phyloP scores from a whole-genome alignment of 2,329 filamentous ascomycete species.

The Stachybotrys chartarum region DNA sequence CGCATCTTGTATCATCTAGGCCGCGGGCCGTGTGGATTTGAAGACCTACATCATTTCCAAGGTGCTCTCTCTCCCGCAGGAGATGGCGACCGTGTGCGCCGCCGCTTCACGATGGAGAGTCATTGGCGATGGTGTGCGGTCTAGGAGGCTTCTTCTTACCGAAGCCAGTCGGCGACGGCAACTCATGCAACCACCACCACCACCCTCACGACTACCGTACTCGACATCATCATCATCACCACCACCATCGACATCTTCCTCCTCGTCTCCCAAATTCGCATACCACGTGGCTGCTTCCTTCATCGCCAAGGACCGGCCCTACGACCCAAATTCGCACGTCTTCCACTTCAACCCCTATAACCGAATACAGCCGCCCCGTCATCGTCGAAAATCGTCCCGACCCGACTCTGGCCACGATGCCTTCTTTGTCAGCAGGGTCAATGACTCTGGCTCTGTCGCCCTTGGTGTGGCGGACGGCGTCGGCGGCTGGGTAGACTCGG shows the following conservation, averaged over 20 bases:
- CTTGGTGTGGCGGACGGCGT: constrained; percentile 93
- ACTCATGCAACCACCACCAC: background rate
- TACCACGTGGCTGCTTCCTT: constrained; percentile 71
- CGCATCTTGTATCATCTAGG: too few species aligned
- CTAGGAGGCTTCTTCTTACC: background rate
- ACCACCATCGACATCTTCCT: constrained; percentile 10
- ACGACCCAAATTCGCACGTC: constrained; percentile 60
- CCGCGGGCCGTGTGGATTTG: too few species aligned
- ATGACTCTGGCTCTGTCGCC: constrained; percentile 62
- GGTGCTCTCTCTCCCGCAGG: background rate
- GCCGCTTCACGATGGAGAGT: background rate
- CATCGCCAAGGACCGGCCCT: constrained; percentile 63
- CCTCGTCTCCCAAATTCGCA: constrained; percentile 37
- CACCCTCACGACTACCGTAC: constrained; percentile 2
- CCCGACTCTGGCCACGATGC: constrained; percentile 88
- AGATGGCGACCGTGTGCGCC: background rate
- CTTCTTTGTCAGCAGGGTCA: constrained; percentile 85
- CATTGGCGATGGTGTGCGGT: constrained; percentile 6
- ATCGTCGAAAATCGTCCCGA: constrained; percentile 33
- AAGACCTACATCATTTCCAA: too few species aligned
- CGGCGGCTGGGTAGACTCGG: constrained; percentile 88
- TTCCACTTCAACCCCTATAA: constrained; percentile 66
- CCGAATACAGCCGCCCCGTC: constrained; percentile 42
- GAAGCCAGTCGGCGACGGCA: background rate
- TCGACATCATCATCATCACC: constrained; percentile 12